Evolutionary conservation across 495 filamentous ascomycete species (phyloP).

Genomic region (Copromyces sp.): DNA sequence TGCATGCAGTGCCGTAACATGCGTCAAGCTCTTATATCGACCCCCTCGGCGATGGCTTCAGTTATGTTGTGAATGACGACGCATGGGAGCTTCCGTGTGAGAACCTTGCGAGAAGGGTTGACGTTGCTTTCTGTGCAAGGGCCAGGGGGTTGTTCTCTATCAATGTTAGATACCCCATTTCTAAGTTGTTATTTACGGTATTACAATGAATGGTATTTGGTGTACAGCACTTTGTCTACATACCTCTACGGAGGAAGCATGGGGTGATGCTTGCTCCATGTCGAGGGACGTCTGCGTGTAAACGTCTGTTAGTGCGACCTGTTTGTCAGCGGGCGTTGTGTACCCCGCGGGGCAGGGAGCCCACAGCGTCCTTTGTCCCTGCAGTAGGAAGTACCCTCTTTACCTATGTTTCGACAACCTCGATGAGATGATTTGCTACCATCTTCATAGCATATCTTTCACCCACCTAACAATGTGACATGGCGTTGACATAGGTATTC

Average conservation of each 20-base stretch:
- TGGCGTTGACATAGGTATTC: neutral
- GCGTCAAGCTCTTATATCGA: neutral
- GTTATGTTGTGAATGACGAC: neutral
- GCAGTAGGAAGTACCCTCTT: neutral
- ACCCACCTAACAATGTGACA: neutral
- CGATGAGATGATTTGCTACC: too few relatives aligned
- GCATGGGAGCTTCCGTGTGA: neutral
- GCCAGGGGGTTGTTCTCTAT: neutral
- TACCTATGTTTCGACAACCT: neutral
- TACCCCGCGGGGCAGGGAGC: neutral
- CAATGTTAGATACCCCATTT: neutral
- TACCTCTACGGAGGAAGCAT: neutral
- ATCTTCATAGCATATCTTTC: neutral
- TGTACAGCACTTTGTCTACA: neutral
- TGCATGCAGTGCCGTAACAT: neutral
- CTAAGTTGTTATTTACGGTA: neutral
- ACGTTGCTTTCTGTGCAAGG: neutral
- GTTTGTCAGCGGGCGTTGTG: neutral
- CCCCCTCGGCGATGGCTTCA: neutral
- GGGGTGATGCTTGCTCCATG: neutral
- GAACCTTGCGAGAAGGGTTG: neutral
- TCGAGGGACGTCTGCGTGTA: neutral
- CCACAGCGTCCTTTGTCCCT: neutral
- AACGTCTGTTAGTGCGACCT: neutral
- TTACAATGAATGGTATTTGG: neutral